A percentile compares a stretch with the other conserved stretches of the same genome.
Conservation (phyloP, 108 stramenopile species). For the Fistulifera solaris region DNA sequence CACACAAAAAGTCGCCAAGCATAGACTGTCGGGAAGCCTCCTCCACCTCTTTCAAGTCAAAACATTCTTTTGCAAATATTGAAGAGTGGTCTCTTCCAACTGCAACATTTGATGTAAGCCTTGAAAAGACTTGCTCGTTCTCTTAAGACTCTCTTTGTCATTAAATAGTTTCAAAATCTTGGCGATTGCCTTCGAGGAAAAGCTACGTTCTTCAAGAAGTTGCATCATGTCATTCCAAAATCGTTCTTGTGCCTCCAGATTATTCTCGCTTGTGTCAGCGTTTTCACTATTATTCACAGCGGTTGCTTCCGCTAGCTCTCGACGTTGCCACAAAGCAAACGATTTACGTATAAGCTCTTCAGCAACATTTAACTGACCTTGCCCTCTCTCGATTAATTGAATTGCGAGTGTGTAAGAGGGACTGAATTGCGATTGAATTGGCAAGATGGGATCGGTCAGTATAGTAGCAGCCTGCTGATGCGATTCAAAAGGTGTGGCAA, state of each 20-base stretch:
- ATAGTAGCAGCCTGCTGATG: slow-evolving; percentile 57
- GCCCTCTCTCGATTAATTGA: slow-evolving; percentile 57
- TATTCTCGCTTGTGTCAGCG: slow-evolving; percentile 19
- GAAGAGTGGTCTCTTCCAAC: slow-evolving; percentile 49
- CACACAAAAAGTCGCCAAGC: slow-evolving; percentile 7
- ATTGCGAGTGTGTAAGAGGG: slow-evolving; percentile 72
- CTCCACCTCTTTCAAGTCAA: too few species aligned
- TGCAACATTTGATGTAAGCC: slow-evolving; percentile 36
- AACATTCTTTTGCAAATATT: too few species aligned
- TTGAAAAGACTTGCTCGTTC: slow-evolving; percentile 45
- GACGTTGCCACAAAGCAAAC: slow-evolving; percentile 67
- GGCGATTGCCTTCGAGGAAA: slow-evolving; percentile 14
- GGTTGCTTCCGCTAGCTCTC: slow-evolving; percentile 24
- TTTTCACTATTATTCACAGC: slow-evolving; percentile 20
- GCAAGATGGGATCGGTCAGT: slow-evolving; percentile 62
- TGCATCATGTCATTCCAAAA: slow-evolving; percentile 47
- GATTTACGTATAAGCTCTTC: slow-evolving; percentile 58
- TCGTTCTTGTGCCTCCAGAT: slow-evolving; percentile 33
- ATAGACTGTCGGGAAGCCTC: too few species aligned
- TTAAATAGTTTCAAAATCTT: too few species aligned
- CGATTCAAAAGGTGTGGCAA: slow-evolving; percentile 69
- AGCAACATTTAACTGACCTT: slow-evolving; percentile 63
- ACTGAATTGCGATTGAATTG: slow-evolving; percentile 69
- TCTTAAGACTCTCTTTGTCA: slow-evolving; percentile 60
- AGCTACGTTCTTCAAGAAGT: slow-evolving; percentile 27